Evolutionary conservation across 106 monocot genomes (phyloP), one percentile per base, ranked within the genome.

Genomic region (Dioscorea alata): DNA sequence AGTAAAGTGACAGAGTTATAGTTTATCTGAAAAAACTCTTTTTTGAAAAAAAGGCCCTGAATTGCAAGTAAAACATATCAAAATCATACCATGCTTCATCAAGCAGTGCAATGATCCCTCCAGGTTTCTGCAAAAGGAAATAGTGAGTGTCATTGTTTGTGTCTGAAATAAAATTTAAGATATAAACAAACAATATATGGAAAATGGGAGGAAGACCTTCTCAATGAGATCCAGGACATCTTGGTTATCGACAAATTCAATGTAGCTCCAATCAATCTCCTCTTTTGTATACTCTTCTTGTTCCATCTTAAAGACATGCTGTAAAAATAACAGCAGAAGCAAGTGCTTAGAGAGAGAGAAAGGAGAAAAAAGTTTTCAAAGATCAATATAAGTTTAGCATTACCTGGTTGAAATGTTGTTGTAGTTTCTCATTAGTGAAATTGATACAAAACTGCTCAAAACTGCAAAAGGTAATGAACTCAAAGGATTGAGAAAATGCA

Each of bases 161-260:
- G 6, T 42, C 28, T 28, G 28, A 28, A 28, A 42, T 42, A 10
- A 42, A 42, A 19, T 10, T 10, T 4, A 65, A 48, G 48, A 65
- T 19, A 16, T 6, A 13, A 49, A 50, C 5, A 23, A 65, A 65
- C 13, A 65, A 19, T 21, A 23, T 13, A 14, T 61, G 61, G 21
- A 22, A 4, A 61, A 1, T 28, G 61, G 14, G 31, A 8, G 61
- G 8, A 57, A 74, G 19, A 97, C 97, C 91, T 97, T 97, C 81
- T 97, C 97, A 69, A 97, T 87, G 57, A 97, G 89, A 85, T 97
- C 92, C 60, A 97, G 70, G 51, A 97, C 92, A 92, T 97, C 97
- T 81, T 97, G 92, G 71, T 97, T 97, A 79, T 97, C 97, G 71
- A 97, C 84, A 80, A 92, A 97, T 74, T 97, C 97, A 66, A 97